These are phyloP conservation scores for Gypsophila paniculata DNA, from an alignment of 179 eudicot species.

Conservation along the genomic window DNA sequence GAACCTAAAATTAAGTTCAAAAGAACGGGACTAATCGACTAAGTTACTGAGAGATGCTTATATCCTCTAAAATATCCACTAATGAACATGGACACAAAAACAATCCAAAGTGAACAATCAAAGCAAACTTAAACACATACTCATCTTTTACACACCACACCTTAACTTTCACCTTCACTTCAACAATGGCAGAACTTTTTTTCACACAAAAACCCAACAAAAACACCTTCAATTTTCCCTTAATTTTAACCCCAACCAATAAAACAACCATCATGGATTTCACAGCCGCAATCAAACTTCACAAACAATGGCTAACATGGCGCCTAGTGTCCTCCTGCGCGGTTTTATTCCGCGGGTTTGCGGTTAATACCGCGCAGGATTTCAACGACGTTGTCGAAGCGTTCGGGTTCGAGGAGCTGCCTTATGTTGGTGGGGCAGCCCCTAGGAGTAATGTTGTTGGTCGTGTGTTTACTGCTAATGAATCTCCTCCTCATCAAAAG, in stretches of 20 bases:
- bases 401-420: constrained; percentile 65
- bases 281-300: constrained; percentile 19
- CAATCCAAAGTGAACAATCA: too few species aligned
- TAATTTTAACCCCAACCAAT: constrained; percentile 43
- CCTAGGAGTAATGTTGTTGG: constrained; percentile 65
- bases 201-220: constrained; percentile 51
- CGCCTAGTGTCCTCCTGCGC: constrained; percentile 56
- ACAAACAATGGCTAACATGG: constrained; percentile 45
- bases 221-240: constrained; percentile 46
- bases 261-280: neutral
- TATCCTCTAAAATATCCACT: too few species aligned
- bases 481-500: constrained; percentile 78
- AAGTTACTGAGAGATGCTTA: too few species aligned
- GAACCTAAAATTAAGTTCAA: too few species aligned
- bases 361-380: constrained; percentile 39
- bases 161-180: too few species aligned
- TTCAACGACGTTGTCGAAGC: constrained; percentile 82
- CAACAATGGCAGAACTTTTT: constrained; percentile 27
- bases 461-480: constrained; percentile 84
- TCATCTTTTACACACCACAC: neutral
- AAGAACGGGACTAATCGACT: too few species aligned
- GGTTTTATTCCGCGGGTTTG: constrained; percentile 62
- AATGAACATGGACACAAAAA: too few species aligned
- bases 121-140: neutral
- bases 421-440: constrained; percentile 78